Evolutionary conservation across 73 alveolate species (phyloP), one percentile per base, ranked within the genome.

Genomic region (Paramecium tetraurelia): DNA sequence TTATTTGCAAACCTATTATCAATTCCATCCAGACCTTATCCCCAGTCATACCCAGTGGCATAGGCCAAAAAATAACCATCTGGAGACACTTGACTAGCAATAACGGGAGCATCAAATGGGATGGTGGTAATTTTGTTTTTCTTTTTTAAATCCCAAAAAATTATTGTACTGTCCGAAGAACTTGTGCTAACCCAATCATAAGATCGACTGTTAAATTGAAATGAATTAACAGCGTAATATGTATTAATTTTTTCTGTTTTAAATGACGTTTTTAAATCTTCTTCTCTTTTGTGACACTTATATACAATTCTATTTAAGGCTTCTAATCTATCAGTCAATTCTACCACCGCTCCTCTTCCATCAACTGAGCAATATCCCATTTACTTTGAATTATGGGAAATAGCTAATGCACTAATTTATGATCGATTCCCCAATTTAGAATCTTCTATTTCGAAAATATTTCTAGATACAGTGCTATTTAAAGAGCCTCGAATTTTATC

Each of bases 331-430:
- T 72, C 57, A 2, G 36, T 33, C 21, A 72, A 16, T 35, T 72
- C 38, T 36, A 44, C 31, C 7, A 86, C 70, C 5, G 58, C 41
- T 27, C 41, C 86, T 86, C 93, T 86, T 31, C 93, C 93, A 29
- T 85, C 93, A 31, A 85, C 59, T 58, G 93, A 85, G 1, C 93
- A 50, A 85, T 58, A 70, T 35, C 93, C 93, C 40, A 86, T 16
- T 22, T 29, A 40, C 41, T 86, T 86, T 27, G 86, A 57, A 31
- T 86, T 33, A 36, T 22, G 44, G 12, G 93, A 38, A 4, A 59
- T 33, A 14, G 44, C n/a, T 12, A 59, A 58, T 14, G 86, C 33
- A 4, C 58, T 29, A n/a, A 38, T 33, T 18, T 72, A 36, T 16
- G 68, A 72, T 33, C 68, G 14, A 57, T 21, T 38, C 7, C 58